Conservation (phyloP, 2,329 filamentous ascomycete genomes). For the Fusarium cyanostomum region DNA sequence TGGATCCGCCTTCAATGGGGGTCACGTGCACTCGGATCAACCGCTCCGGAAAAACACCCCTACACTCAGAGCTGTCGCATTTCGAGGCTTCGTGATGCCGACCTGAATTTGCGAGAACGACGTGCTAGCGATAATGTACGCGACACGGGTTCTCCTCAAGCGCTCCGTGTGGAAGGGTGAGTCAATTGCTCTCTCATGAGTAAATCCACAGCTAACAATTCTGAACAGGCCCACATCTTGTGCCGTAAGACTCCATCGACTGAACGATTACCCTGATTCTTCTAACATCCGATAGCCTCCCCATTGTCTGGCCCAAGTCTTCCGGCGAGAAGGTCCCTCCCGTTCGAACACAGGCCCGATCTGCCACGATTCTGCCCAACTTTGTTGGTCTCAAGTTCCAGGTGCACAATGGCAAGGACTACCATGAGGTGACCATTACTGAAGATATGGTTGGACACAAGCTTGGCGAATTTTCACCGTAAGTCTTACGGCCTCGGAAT, state of each 20-base stretch:
- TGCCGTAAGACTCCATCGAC: conserved; percentile 55
- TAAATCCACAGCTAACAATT: conserved; percentile 32
- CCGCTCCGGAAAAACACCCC: conserved; percentile 26
- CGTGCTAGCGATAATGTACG: conserved; percentile 65
- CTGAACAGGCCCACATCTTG: conserved; percentile 59
- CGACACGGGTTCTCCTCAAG: conserved; percentile 73
- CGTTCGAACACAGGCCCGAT: conserved; percentile 86
- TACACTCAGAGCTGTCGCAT: conserved; percentile 17
- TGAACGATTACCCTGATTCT: conserved; percentile 36
- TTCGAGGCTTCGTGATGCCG: conserved; percentile 29
- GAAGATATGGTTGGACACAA: conserved; percentile 98
- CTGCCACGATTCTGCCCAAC: conserved; percentile 89
- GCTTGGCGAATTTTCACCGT: conserved; percentile 91
- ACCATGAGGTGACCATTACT: conserved; percentile 83
- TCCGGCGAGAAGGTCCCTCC: conserved; percentile 72
- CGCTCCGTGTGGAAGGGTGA: conserved; percentile 91
- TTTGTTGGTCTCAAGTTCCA: conserved; percentile 92
- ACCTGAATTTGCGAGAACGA: conserved; percentile 38
- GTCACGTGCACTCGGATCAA: conserved; percentile 35
- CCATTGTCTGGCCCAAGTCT: conserved; percentile 68
- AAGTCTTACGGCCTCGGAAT: conserved; percentile 53
- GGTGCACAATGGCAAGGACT: conserved; percentile 90
- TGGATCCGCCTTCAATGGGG: conserved; percentile 1
- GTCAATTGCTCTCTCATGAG: conserved; percentile 14
- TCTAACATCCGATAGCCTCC: conserved; percentile 58